phyloP scores from a whole-genome alignment of 371 early-diverging fungal species.

The Sporodiniella umbellata region DNA sequence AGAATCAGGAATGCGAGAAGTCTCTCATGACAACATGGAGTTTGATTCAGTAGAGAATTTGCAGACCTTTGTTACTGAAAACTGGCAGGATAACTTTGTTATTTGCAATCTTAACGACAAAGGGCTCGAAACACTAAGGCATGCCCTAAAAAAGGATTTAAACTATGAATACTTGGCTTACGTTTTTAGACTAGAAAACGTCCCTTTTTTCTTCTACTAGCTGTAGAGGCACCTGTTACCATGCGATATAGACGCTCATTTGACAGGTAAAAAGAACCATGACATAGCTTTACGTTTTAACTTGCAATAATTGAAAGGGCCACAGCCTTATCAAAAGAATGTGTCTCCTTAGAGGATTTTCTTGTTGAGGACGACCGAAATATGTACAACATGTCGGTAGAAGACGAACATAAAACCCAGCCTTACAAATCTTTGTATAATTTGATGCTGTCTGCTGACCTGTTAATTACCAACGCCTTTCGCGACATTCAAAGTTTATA shows the following conservation, averaged over 20 bases:
- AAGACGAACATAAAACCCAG: slow-evolving; percentile 1
- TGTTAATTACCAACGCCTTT: slow-evolving; percentile 62
- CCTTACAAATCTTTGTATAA: slow-evolving; percentile 33
- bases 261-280: slow-evolving; percentile 35
- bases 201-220: slow-evolving; percentile 84
- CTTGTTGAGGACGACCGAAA: slow-evolving; percentile 34
- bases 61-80: slow-evolving; percentile 58
- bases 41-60: slow-evolving; percentile 53
- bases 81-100: slow-evolving; percentile 72
- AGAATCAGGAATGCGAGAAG: slow-evolving; percentile 3
- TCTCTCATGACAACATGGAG: slow-evolving; percentile 7
- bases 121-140: slow-evolving; percentile 31
- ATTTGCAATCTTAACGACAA: slow-evolving; percentile 55
- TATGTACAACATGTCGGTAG: slow-evolving; percentile 34
- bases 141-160: neutral
- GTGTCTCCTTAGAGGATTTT: slow-evolving; percentile 25
- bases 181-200: slow-evolving; percentile 58
- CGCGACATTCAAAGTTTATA: slow-evolving; percentile 28
- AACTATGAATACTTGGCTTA: slow-evolving; percentile 3
- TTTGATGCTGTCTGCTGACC: slow-evolving; percentile 53
- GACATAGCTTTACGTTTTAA: no score
- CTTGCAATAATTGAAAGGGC: no score
- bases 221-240: slow-evolving; percentile 77
- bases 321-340: neutral
- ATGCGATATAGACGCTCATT: slow-evolving; percentile 63